These are phyloP conservation scores for Gonium pectorale DNA, from an alignment of 139 green algal species.

Conservation along the genomic window DNA sequence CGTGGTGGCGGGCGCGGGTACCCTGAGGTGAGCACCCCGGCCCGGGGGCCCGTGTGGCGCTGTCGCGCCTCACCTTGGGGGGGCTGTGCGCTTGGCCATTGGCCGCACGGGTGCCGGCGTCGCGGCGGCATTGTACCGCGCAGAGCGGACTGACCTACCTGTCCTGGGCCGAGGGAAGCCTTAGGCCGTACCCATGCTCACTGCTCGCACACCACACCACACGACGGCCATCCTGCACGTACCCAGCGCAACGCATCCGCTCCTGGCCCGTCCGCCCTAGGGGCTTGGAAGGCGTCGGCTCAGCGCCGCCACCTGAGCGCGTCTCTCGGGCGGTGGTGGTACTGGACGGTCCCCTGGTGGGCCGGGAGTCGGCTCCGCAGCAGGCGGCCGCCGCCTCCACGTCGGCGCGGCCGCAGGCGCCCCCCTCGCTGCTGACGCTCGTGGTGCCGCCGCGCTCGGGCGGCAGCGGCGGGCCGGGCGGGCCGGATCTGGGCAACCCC, in stretches of 20 bases:
- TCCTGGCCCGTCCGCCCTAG: too few species aligned
- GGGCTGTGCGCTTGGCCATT: too few species aligned
- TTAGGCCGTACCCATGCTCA: too few species aligned
- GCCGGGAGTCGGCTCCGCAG: slow-evolving; percentile 15
- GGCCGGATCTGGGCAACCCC: slow-evolving; percentile 8
- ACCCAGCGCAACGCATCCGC: too few species aligned
- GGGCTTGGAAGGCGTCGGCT: not conserved
- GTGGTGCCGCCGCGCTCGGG: slow-evolving; percentile 17
- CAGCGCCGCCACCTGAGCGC: not conserved
- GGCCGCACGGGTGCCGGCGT: too few species aligned
- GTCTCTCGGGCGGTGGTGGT: slow-evolving; percentile 42
- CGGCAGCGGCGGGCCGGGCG: not conserved
- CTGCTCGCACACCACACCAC: too few species aligned
- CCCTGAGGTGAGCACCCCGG: not conserved
- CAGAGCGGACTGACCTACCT: too few species aligned
- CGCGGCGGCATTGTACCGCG: too few species aligned
- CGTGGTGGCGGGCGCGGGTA: not conserved
- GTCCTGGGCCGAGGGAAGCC: too few species aligned
- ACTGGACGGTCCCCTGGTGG: slow-evolving; percentile 45
- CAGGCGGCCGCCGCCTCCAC: not conserved
- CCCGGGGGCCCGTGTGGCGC: too few species aligned
- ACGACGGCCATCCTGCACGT: too few species aligned
- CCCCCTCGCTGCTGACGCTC: not conserved
- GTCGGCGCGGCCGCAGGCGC: not conserved
- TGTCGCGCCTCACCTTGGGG: too few species aligned